A percentile compares a stretch with the other conserved stretches of the same genome.
These are phyloP conservation scores for Tuber indicum DNA, from an alignment of 495 filamentous ascomycete genomes.

Conservation along the genomic window DNA sequence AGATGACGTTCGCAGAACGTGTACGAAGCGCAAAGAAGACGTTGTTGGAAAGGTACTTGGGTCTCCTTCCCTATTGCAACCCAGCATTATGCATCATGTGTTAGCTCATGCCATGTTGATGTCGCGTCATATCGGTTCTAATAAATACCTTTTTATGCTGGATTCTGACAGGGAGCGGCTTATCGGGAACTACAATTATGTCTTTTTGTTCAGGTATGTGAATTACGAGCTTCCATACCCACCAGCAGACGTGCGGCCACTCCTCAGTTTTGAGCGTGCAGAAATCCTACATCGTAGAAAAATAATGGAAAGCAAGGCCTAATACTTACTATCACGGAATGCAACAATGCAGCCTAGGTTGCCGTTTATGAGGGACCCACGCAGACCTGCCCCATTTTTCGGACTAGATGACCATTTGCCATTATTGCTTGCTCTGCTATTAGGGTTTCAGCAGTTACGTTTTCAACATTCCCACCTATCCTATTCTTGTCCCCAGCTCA, in stretches of 20 bases:
- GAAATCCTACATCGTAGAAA: neutral
- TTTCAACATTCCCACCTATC: neutral
- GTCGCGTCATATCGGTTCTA: neutral
- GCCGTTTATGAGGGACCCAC: constrained; percentile 68
- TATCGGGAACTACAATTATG: constrained; percentile 82
- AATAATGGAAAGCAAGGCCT: neutral
- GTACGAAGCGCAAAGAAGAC: constrained; percentile 44
- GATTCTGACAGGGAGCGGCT: constrained; percentile 56
- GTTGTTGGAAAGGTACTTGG: constrained; percentile 50
- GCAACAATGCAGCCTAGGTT: constrained; percentile 67
- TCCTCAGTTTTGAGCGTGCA: neutral
- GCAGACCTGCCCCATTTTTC: constrained; percentile 69
- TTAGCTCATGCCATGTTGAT: neutral
- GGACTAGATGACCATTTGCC: constrained; percentile 79
- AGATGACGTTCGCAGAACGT: constrained; percentile 45
- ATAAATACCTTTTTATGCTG: neutral
- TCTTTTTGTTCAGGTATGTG: constrained; percentile 47
- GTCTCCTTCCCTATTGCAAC: neutral
- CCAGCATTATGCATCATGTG: neutral
- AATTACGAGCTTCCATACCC: neutral
- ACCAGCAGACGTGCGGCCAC: neutral
- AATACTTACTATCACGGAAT: constrained; percentile 12
- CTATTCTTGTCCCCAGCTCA: neutral
- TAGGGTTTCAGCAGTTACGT: constrained; percentile 60
- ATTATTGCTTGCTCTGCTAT: constrained; percentile 63